These are phyloP conservation scores for Calendula officinalis DNA, from an alignment of 129 eudicot genomes.

Conservation along the genomic window DNA sequence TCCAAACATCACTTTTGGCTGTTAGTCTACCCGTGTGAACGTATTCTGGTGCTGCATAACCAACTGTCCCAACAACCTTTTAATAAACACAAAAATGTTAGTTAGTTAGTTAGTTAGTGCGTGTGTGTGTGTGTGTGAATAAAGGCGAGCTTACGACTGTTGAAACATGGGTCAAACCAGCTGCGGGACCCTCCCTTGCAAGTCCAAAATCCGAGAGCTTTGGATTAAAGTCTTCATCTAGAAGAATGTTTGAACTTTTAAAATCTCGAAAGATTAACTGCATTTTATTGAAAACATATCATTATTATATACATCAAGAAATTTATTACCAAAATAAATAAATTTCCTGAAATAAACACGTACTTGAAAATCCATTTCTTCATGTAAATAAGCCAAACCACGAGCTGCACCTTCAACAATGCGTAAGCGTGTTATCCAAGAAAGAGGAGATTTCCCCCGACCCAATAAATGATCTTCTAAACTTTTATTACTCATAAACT, in stretches of 20 bases:
- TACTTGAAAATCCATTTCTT: constrained; percentile 99
- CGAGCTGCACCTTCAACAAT: constrained; percentile 96
- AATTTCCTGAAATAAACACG: background rate
- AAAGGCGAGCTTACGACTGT: constrained; percentile 58
- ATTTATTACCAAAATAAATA: background rate
- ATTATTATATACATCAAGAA: too few relatives aligned
- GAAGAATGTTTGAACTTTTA: constrained; percentile 76
- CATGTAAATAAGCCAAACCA: constrained; percentile 86
- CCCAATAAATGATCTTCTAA: constrained; percentile 74
- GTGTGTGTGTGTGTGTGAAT: background rate
- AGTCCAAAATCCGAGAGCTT: constrained; percentile 92
- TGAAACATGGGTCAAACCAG: constrained; percentile 74
- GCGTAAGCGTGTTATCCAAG: constrained; percentile 66
- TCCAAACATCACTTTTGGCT: constrained; percentile 92
- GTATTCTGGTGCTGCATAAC: constrained; percentile 92
- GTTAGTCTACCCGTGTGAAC: constrained; percentile 78
- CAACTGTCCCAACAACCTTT: constrained; percentile 88
- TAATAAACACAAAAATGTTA: background rate
- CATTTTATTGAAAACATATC: background rate
- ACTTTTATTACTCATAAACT: constrained; percentile 87
- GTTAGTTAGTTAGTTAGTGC: background rate
- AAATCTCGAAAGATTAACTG: constrained; percentile 90
- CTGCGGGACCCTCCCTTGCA: constrained; percentile 87
- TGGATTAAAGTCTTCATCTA: constrained; percentile 80
- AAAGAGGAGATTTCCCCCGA: constrained; percentile 58